Conservation (phyloP, 306 rosid genomes). For the Cotoneaster glaucophyllus region DNA sequence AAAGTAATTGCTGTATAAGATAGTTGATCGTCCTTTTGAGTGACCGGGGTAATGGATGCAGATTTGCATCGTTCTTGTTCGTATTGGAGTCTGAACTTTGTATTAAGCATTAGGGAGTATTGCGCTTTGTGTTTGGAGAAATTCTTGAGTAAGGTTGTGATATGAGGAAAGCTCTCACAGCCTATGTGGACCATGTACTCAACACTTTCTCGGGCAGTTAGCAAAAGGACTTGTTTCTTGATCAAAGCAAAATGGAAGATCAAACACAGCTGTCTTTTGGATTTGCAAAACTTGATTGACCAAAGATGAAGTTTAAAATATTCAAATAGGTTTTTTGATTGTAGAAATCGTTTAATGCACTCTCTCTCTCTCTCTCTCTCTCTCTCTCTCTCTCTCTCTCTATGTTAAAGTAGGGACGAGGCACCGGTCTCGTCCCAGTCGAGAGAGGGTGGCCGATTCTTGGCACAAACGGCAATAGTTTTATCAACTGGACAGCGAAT, state of each 20-base stretch:
- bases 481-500: no score
- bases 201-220: not conserved
- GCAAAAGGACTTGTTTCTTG: not conserved
- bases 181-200: not conserved
- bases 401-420: not conserved
- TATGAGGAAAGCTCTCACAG: not conserved
- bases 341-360: not conserved
- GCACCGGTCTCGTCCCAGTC: not conserved
- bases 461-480: no score
- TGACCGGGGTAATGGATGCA: not conserved
- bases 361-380: no score
- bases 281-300: not conserved
- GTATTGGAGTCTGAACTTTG: not conserved
- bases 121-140: not conserved
- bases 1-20: not conserved
- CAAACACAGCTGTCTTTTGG: not conserved
- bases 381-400: no score
- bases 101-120: not conserved
- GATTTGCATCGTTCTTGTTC: not conserved
- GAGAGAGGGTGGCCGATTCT: no score
- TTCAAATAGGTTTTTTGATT: no score
- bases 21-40: not conserved
- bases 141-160: not conserved
- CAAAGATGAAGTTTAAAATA: not conserved
- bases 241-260: not conserved